These are phyloP conservation scores for Flaveria brownii DNA, from an alignment of 129 eudicot genomes.

Conservation along the genomic window DNA sequence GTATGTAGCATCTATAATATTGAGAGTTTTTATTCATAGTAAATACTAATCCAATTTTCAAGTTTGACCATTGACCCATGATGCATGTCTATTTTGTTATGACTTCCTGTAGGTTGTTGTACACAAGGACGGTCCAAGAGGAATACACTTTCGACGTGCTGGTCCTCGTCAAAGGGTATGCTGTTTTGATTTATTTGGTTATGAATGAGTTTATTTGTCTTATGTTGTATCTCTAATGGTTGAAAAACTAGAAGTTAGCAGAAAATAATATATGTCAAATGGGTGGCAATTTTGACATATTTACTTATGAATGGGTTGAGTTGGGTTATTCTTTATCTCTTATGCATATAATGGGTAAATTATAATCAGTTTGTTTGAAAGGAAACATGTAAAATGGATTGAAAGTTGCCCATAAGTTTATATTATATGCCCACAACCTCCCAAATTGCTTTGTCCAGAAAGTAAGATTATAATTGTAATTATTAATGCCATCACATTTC, in stretches of 20 bases:
- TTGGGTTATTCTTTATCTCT: background rate
- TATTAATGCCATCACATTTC: no score
- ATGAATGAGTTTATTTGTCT: background rate
- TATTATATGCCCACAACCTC: background rate
- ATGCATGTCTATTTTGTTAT: slow-evolving; percentile 23
- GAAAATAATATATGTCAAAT: background rate
- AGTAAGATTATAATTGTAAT: background rate
- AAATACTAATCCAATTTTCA: slow-evolving; percentile 3
- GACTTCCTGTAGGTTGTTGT: slow-evolving; percentile 54
- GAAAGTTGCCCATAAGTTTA: background rate
- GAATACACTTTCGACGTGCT: slow-evolving; percentile 89
- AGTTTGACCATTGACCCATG: background rate
- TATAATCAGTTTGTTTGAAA: background rate
- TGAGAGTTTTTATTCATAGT: background rate
- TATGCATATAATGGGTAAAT: background rate
- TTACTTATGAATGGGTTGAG: background rate
- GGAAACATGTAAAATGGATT: background rate
- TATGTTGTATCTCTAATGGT: background rate
- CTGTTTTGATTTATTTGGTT: background rate
- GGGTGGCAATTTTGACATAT: background rate
- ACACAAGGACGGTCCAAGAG: slow-evolving; percentile 84
- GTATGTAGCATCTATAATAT: background rate
- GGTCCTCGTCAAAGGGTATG: slow-evolving; percentile 88
- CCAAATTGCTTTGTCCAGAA: background rate
- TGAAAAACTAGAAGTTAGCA: background rate